Percentiles rank a stretch among this genome's conserved stretches.
Evolutionary conservation across 371 early-diverging fungal genomes (phyloP).

Genomic region (Enterocytospora artemiae): DNA sequence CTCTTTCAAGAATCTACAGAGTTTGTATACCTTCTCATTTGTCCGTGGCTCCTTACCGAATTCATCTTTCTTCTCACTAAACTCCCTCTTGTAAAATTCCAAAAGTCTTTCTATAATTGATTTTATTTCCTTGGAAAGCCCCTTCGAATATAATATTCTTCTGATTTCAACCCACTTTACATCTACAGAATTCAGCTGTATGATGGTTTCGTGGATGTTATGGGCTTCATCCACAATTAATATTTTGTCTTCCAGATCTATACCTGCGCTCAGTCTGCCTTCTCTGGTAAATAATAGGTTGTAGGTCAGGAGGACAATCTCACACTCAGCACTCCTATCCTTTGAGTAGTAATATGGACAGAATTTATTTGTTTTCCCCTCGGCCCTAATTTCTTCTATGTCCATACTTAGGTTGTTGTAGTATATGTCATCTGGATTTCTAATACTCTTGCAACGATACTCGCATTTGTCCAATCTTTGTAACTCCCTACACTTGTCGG

Average conservation of each 20-base stretch:
- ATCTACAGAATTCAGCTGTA: constrained; percentile 44
- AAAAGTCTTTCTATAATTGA: constrained; percentile 14
- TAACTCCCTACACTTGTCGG: constrained; percentile 48
- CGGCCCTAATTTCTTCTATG: constrained; percentile 44
- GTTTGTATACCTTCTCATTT: constrained; percentile 19
- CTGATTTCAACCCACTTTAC: constrained; percentile 21
- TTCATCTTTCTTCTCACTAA: constrained; percentile 3
- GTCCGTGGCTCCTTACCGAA: neutral
- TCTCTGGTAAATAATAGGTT: constrained; percentile 50
- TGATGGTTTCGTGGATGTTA: constrained; percentile 55
- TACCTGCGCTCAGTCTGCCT: constrained; percentile 39
- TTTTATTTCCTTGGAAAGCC: constrained; percentile 1
- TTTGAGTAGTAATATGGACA: constrained; percentile 57
- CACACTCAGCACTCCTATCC: constrained; percentile 23
- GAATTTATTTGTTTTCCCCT: constrained; percentile 25
- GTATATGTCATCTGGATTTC: neutral
- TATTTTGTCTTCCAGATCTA: constrained; percentile 46
- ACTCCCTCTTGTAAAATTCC: constrained; percentile 20
- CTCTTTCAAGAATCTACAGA: constrained; percentile 47
- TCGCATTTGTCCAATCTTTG: constrained; percentile 45
- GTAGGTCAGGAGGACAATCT: constrained; percentile 57
- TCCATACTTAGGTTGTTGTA: constrained; percentile 31
- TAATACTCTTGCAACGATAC: constrained; percentile 35
- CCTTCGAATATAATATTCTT: constrained; percentile 9
- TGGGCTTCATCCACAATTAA: constrained; percentile 59